These are phyloP conservation scores for Fallopia convolvulus DNA, from an alignment of 148 eudicot species.

Conservation along the genomic window DNA sequence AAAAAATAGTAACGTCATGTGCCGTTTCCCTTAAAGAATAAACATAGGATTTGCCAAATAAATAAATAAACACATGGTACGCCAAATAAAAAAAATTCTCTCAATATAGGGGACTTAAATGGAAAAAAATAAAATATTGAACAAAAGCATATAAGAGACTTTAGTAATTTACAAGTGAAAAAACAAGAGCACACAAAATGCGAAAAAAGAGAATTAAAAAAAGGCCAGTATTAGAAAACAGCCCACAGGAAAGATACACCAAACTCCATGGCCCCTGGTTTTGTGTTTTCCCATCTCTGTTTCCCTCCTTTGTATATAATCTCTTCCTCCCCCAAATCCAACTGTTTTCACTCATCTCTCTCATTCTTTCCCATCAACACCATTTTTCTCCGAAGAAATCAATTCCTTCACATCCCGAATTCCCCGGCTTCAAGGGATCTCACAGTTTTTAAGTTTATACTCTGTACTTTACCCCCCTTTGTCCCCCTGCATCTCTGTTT, in stretches of 20 bases:
- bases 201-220: neutral
- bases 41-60: conserved; percentile 6
- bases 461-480: neutral
- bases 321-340: neutral
- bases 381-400: neutral
- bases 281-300: neutral
- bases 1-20: neutral
- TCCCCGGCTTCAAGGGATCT: neutral
- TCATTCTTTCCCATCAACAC: conserved; percentile 3
- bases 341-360: neutral
- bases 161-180: neutral
- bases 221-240: conserved; percentile 5
- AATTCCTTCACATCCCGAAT: neutral
- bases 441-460: neutral
- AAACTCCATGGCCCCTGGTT: conserved; percentile 12
- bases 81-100: neutral
- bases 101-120: neutral
- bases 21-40: neutral
- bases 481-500: neutral
- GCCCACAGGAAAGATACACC: conserved; percentile 9
- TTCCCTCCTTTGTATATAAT: neutral
- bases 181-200: neutral
- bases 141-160: too few relatives aligned
- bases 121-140: neutral
- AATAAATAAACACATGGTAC: neutral